phyloP scores from a whole-genome alignment of 1,284 basidiomycete genomes.

The Rhizopogon parksii region DNA sequence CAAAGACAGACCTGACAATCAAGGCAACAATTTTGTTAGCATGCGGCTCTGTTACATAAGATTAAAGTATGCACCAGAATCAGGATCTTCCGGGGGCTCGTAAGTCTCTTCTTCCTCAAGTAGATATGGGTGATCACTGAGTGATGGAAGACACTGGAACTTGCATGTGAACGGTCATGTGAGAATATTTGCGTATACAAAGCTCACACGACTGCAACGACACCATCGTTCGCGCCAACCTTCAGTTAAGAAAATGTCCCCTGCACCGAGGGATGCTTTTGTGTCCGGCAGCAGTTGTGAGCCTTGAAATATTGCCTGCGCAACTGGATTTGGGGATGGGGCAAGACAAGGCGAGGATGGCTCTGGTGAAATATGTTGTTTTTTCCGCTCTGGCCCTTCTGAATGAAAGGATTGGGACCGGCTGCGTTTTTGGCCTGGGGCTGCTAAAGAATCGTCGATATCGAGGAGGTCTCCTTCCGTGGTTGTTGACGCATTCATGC shows the following conservation, averaged over 20 bases:
- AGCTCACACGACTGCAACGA: slow-evolving; percentile 50
- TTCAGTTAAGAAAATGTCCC: slow-evolving; percentile 67
- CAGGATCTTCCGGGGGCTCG: slow-evolving; percentile 75
- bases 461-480: slow-evolving; percentile 23
- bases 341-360: slow-evolving; percentile 39
- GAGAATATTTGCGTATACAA: slow-evolving; percentile 3
- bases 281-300: background rate
- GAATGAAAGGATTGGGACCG: slow-evolving; percentile 33
- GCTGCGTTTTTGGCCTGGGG: slow-evolving; percentile 38
- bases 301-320: slow-evolving; percentile 34
- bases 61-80: slow-evolving; percentile 45
- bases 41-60: background rate
- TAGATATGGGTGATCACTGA: slow-evolving; percentile 49
- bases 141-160: slow-evolving; percentile 47
- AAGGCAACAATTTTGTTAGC: slow-evolving; percentile 1
- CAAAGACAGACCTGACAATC: slow-evolving; percentile 51
- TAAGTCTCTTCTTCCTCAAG: slow-evolving; percentile 76
- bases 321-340: slow-evolving; percentile 38
- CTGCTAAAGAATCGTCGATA: slow-evolving; percentile 14
- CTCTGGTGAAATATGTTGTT: slow-evolving; percentile 32
- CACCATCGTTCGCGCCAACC: slow-evolving; percentile 73
- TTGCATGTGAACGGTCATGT: slow-evolving; percentile 1
- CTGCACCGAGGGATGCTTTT: slow-evolving; percentile 34
- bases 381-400: slow-evolving; percentile 42
- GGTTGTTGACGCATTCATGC: background rate